Base-by-base conservation (phyloP, 1,284 basidiomycete species). In the Rhizoctonia solani region DNA sequence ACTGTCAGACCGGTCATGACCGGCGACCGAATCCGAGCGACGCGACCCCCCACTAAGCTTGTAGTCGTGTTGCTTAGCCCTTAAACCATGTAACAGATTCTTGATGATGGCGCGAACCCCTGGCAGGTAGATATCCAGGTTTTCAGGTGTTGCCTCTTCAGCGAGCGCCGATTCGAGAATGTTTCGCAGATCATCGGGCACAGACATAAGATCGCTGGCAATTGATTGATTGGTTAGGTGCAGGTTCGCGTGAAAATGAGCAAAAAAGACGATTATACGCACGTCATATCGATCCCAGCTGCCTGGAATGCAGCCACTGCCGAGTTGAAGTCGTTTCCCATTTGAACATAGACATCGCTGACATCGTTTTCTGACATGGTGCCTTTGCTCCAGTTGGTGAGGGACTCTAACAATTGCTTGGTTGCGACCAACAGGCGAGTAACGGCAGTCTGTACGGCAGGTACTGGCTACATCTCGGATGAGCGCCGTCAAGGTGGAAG, bases 321-420 rank as follows among this genome's bases (percentile, higher is more conserved):
- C 19, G 88, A 86, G 76, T 98, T 98, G 81, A 99, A 98, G 75
- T 98, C 95, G 77, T 99, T 98, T 21, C 96, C 96, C 19, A 99
- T 82, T 53, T 89, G 86, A 61, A 99, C 97, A 77, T 99, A 99
- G 67, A 97, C 91, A 77, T 98, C 93, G 81, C 94, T 97, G 72
- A 99, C 95, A 73, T 92, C 81, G 29, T 81, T 81, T 75, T 99
- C 96, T 63, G 87, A 83, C 69, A 92, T 83, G 70, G 87, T 82
- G 52, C 86, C 80, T 66, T 84, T 82, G 74, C 92, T 92, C 95
- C 95, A 98, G 78, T 87, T 82, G 9, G 93, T 95, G 67, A 99
- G 82, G 0, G 92, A 86, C 76, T 98, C 95, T 44, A 99, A 84
- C 27, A 99, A 85, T 74, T 93, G 87, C 76, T 98, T 98, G 71